Evolutionary conservation across 306 rosid species (phyloP), one percentile per base, ranked within the genome.

Genomic region (Calophaca sinica): DNA sequence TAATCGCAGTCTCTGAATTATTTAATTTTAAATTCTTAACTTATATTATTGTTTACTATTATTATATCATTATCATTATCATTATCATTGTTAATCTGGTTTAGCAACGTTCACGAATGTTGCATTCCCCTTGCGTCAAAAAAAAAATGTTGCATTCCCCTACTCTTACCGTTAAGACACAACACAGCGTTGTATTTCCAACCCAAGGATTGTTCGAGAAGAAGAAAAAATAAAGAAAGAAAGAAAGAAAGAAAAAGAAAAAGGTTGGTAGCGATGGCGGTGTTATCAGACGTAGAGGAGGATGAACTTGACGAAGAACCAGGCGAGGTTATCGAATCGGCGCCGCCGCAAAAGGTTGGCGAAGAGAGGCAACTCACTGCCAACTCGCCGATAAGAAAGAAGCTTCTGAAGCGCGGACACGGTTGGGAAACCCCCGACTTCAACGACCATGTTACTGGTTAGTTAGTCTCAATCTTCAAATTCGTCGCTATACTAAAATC

Each of bases 291-390:
- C 2, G 67, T 79, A 1, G 73, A 60, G 11, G 84, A 62, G 4
- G 87, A 86, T 57, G 87, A 83, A 28, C 85, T 81, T 2, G 92
- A 86, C 51, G 92, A 87, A 78, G 96, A 90, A 31, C 93, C 96
- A n/a, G 96, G 93, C 13, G 93, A 88, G 54, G 93, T 75, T 14
- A 83, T 90, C 52, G 91, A 90, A 65, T 90, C 93, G 20, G 88
- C 87, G 4, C 93, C 91, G 7, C 90, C 96, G 3, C 93, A 85
- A 55, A 73, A 79, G 66, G 76, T 90, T 28, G 96, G 93, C 31
- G 91, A 88, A 72, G 93, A 88, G 86, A 84, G 91, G 15, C 73
- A 87, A 15, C 80, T 90, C 52, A 44, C 38, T 32, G 2, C 48
- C 4, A 70, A 49, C 58, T 63, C 45, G 0, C 81, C 80, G n/a